These are phyloP conservation scores for Botrytis pseudocinerea DNA, from an alignment of 2,329 filamentous ascomycete genomes.

Conservation along the genomic window DNA sequence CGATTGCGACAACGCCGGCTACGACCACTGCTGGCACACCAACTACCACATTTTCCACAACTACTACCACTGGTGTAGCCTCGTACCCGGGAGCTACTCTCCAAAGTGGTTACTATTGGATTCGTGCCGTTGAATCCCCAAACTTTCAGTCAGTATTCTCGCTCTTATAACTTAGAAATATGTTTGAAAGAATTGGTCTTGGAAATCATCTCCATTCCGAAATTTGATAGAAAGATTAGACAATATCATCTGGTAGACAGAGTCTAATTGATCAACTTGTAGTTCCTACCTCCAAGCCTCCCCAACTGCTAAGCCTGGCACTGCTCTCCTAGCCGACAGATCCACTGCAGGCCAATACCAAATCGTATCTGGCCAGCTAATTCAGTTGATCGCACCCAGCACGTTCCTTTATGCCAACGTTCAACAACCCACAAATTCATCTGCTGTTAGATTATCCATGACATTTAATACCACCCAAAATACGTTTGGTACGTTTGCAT, in stretches of 20 bases:
- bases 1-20: constrained; percentile 23
- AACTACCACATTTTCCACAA: constrained; percentile 33
- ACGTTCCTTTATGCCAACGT: constrained; percentile 37
- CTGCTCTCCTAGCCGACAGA: constrained; percentile 53
- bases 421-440: constrained; percentile 40
- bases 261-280: not conserved
- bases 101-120: constrained; percentile 44
- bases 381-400: constrained; percentile 47
- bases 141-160: constrained; percentile 51
- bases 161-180: not conserved
- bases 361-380: constrained; percentile 54
- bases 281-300: constrained; percentile 50
- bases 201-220: not conserved
- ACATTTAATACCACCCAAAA: constrained; percentile 54
- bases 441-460: constrained; percentile 51
- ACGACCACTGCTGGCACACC: constrained; percentile 24
- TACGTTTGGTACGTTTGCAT: constrained; percentile 57
- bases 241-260: not conserved
- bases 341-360: constrained; percentile 59
- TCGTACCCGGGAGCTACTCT: constrained; percentile 15
- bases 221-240: not conserved
- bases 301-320: constrained; percentile 47
- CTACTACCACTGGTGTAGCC: constrained; percentile 2
- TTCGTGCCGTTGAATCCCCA: constrained; percentile 56
- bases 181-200: not conserved